phyloP scores from a whole-genome alignment of 371 early-diverging fungal species.

The Apophysomyces trapeziformis region DNA sequence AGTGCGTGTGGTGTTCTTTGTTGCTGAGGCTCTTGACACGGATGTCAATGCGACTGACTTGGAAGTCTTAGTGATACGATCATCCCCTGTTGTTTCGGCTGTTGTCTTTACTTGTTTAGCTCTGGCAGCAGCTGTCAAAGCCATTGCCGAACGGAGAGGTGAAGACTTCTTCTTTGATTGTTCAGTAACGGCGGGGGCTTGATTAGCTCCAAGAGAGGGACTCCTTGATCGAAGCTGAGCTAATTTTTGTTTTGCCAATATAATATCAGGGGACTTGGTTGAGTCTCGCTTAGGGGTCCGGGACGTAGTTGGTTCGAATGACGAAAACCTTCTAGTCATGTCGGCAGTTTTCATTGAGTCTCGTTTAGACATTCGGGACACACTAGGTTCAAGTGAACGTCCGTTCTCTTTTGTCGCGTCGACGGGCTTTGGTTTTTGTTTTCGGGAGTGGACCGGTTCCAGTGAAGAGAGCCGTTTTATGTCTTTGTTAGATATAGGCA shows the following conservation, averaged over 20 bases:
- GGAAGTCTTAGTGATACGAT: not conserved
- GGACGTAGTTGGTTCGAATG: conserved; percentile 4
- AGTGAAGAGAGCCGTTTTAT: not conserved
- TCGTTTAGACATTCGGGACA: conserved; percentile 1
- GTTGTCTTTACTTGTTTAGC: conserved; percentile 1
- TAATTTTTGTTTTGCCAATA: not conserved
- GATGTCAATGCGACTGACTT: conserved; percentile 1
- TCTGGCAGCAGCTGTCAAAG: conserved; percentile 2
- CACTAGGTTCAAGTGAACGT: not conserved
- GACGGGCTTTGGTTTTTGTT: not conserved
- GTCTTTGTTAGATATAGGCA: not conserved
- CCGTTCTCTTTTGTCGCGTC: not conserved
- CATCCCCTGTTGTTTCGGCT: not conserved
- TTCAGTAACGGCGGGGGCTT: not conserved
- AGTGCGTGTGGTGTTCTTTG: not conserved
- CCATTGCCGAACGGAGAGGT: conserved; percentile 6
- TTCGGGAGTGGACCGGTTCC: not conserved
- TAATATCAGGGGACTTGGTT: not conserved
- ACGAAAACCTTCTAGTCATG: conserved; percentile 8
- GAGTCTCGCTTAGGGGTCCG: conserved; percentile 8
- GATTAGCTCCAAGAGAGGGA: not conserved
- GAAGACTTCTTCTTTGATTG: not conserved
- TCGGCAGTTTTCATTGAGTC: not conserved
- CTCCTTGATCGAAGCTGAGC: conserved; percentile 1
- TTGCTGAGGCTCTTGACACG: not conserved